Percentiles rank a stretch among this genome's conserved stretches.
phyloP scores from a whole-genome alignment of 345 rosid species.

The Eucalyptus erythrocorys region DNA sequence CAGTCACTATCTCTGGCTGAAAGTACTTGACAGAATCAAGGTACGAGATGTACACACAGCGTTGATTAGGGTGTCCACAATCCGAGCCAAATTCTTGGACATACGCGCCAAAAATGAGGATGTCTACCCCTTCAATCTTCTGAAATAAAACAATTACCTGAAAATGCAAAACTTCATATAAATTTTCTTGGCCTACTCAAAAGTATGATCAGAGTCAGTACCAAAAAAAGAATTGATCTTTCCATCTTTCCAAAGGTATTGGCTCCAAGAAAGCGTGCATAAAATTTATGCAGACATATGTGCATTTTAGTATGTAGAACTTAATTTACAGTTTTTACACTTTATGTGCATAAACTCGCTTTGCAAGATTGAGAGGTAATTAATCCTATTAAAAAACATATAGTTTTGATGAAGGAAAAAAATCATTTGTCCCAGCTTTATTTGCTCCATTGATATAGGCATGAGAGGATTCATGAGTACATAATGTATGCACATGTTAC shows the following conservation, averaged over 20 bases:
- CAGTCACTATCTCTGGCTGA: slow-evolving; percentile 69
- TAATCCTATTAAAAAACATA: neutral
- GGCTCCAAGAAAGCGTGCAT: neutral
- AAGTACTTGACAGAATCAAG: slow-evolving; percentile 96
- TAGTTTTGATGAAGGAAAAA: neutral
- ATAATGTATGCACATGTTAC: neutral
- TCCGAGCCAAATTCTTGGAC: slow-evolving; percentile 97
- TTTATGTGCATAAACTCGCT: neutral
- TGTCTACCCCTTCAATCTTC: slow-evolving; percentile 96
- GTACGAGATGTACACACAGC: slow-evolving; percentile 86
- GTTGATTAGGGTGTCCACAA: slow-evolving; percentile 73
- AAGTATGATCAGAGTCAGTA: neutral
- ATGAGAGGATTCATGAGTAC: neutral
- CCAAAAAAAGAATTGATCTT: neutral
- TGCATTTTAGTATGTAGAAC: neutral
- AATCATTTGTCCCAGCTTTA: neutral
- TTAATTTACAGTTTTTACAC: neutral
- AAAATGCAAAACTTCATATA: neutral
- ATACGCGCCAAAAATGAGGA: slow-evolving; percentile 84
- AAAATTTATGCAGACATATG: neutral
- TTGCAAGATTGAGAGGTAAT: neutral
- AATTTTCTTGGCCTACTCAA: neutral
- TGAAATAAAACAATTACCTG: slow-evolving; percentile 89
- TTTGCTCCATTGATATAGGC: neutral
- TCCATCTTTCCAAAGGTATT: neutral